phyloP scores from a whole-genome alignment of 2,329 filamentous ascomycete genomes.

The Aspergillus tamarii region DNA sequence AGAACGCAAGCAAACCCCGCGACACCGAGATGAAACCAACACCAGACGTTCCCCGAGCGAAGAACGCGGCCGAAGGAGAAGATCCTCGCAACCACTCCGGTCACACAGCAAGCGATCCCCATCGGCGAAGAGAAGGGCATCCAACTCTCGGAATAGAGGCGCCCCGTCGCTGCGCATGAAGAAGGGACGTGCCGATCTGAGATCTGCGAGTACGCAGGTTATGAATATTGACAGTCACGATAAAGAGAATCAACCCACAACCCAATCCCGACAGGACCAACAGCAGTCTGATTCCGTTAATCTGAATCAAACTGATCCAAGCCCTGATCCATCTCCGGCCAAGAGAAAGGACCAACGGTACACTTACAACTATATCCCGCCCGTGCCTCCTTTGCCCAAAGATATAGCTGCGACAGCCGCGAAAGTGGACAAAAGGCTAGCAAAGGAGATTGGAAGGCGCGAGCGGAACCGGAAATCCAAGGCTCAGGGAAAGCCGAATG shows the following conservation, averaged over 20 bases:
- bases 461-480: constrained; percentile 6
- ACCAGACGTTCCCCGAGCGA: constrained; percentile 12
- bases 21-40: background rate
- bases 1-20: constrained; percentile 32
- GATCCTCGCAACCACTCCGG: constrained; percentile 22
- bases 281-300: constrained; percentile 23
- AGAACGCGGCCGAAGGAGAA: constrained; percentile 17
- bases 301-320: constrained; percentile 8
- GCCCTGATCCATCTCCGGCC: constrained; percentile 20
- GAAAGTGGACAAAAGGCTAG: constrained; percentile 28
- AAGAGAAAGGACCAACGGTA: constrained; percentile 18
- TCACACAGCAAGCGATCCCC: constrained; percentile 23
- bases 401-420: constrained; percentile 34
- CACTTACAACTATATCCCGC: constrained; percentile 40
- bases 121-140: constrained; percentile 20
- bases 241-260: constrained; percentile 21
- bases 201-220: constrained; percentile 21
- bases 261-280: constrained; percentile 8
- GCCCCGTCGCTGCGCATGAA: constrained; percentile 28
- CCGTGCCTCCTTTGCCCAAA: constrained; percentile 44
- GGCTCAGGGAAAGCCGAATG: constrained; percentile 8
- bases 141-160: constrained; percentile 24
- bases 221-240: constrained; percentile 6
- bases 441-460: constrained; percentile 25
- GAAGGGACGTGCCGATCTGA: constrained; percentile 25